Evolutionary conservation across 257 asterid genomes (phyloP), one percentile per base, ranked within the genome.

Genomic region (Rehmannia glutinosa): DNA sequence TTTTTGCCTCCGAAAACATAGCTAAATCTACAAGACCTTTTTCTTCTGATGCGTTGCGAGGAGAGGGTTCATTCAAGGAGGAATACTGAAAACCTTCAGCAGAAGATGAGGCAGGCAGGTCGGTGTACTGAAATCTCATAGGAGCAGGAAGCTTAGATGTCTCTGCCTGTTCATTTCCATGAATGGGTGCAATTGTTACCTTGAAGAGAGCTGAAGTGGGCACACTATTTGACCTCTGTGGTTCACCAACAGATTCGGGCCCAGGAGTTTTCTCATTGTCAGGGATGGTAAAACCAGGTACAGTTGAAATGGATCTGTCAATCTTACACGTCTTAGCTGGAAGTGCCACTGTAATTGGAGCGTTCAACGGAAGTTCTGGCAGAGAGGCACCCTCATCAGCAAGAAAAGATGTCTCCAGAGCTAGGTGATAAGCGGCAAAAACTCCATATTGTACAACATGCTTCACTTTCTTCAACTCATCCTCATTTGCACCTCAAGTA

Each of bases 381-480:
- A 88, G 75, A 71, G 95, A 81, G 67, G 97, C 97, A 69, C 97
- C 97, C 78, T 91, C 97, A 73, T 91, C 97, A 77, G 97, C 97
- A 69, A 91, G 96, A 82, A 91, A 91, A 66, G 92, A 91, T 42
- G 96, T 91, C 76, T 91, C 97, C 76, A 91, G 64, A 62, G 91
- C 95, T 69, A 88, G 77, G 81, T 88, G 97, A 78, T 91, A 91
- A 73, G 97, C 96, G 0, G 96, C 96, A 43, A 91, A 91, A 70
- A 91, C 72, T 59, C 96, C 95, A 80, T 91, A 91, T 70, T 88
- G 97, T 46, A 91, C 83, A 36, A 91, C 92, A 73, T 83, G 97
- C 81, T 91, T 91, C 75, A 88, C 95, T 80, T 91, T 91, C 87
- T 88, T 88, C 79, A 91, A 75, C 71, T 91, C 97, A 62, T 91